Conservation (phyloP, 176 grass and related monocot species). For the Melocanna baccifera region DNA sequence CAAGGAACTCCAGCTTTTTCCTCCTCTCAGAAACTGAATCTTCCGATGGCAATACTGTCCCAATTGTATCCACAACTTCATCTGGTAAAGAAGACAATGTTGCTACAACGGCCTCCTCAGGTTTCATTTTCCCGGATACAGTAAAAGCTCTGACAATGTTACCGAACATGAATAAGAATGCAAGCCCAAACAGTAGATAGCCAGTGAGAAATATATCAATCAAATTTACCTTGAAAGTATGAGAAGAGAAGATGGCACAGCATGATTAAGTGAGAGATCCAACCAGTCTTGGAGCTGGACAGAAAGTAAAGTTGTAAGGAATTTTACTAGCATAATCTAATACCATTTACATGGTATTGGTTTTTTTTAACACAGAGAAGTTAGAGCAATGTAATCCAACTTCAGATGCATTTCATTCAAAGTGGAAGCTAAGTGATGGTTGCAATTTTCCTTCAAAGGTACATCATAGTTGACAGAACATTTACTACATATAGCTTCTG, state of each 20-base stretch:
- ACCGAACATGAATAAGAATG: slow-evolving; percentile 8
- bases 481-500: slow-evolving; percentile 4
- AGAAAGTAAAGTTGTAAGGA: slow-evolving; percentile 19
- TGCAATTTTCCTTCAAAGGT: slow-evolving; percentile 10
- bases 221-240: slow-evolving; percentile 87
- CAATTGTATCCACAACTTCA: slow-evolving; percentile 99
- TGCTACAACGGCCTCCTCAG: slow-evolving; percentile 97
- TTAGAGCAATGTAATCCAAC: slow-evolving; percentile 4
- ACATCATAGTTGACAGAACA: slow-evolving; percentile 9
- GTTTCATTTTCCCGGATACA: slow-evolving; percentile 95
- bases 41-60: slow-evolving; percentile 91
- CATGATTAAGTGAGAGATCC: slow-evolving; percentile 92
- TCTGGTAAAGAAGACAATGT: slow-evolving; percentile 97
- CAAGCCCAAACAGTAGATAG: slow-evolving; percentile 18
- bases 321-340: slow-evolving; percentile 11
- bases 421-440: slow-evolving; percentile 16
- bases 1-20: slow-evolving; percentile 90
- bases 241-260: slow-evolving; percentile 93
- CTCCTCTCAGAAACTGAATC: slow-evolving; percentile 97
- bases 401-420: slow-evolving; percentile 16
- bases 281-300: slow-evolving; percentile 89
- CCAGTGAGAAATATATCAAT: slow-evolving; percentile 8
- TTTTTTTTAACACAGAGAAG: neutral
- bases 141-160: slow-evolving; percentile 81
- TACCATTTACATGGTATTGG: slow-evolving; percentile 15